Percentiles rank a stretch among this genome's conserved stretches.
Evolutionary conservation across 352 stramenopile species (phyloP).

Genomic region (Phytophthora brassicae): DNA sequence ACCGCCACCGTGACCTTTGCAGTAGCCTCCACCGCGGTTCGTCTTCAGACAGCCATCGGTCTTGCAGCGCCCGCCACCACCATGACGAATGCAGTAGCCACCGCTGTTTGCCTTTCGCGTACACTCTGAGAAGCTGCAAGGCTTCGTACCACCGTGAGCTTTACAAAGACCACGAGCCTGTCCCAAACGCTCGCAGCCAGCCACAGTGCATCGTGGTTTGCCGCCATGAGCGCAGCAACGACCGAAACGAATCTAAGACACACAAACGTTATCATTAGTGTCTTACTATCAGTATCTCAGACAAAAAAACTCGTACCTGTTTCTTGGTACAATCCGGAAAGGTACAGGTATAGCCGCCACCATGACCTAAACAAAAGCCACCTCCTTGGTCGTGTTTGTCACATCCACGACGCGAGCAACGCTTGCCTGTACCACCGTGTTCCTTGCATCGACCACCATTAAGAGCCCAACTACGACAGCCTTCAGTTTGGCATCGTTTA

Average conservation of each 20-base stretch:
- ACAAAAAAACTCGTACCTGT: constrained; percentile 41
- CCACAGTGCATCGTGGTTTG: constrained; percentile 64
- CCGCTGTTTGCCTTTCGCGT: constrained; percentile 72
- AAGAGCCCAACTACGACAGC: constrained; percentile 65
- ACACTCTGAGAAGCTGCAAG: constrained; percentile 61
- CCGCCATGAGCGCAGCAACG: constrained; percentile 78
- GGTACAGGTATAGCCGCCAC: constrained; percentile 68
- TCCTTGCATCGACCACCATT: constrained; percentile 75
- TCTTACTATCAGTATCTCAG: neutral
- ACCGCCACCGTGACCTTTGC: constrained; percentile 76
- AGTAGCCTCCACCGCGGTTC: constrained; percentile 78
- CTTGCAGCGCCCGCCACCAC: constrained; percentile 71
- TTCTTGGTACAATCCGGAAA: constrained; percentile 79
- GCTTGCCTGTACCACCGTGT: constrained; percentile 69
- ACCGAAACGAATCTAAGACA: constrained; percentile 59
- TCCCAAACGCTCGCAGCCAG: constrained; percentile 67
- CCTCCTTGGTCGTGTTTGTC: constrained; percentile 83
- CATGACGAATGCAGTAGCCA: constrained; percentile 83
- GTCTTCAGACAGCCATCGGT: constrained; percentile 67
- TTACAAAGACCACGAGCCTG: constrained; percentile 78
- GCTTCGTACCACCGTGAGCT: constrained; percentile 71
- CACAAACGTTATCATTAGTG: constrained; percentile 2
- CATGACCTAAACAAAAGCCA: constrained; percentile 72
- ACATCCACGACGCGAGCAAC: constrained; percentile 62
- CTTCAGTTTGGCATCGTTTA: constrained; percentile 46